phyloP scores from a whole-genome alignment of 192 early-diverging fungal species.

The Coemansia reversa region DNA sequence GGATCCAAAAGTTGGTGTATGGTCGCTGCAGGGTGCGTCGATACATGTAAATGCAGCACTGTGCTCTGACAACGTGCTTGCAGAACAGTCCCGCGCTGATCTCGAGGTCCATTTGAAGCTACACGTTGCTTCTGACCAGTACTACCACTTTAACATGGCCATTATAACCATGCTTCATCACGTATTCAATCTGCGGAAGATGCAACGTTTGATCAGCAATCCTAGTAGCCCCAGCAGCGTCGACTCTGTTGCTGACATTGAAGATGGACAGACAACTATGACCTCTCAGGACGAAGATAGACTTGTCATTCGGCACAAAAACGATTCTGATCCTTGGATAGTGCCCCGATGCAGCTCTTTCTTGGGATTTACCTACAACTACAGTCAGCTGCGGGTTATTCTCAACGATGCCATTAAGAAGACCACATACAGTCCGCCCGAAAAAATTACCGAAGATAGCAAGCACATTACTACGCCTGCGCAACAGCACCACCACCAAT shows the following conservation, averaged over 20 bases:
- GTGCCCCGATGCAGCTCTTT: conserved; percentile 52
- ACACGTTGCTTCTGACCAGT: conserved; percentile 51
- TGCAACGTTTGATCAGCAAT: conserved; percentile 34
- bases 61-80: conserved; percentile 27
- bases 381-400: conserved; percentile 39
- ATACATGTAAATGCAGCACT: conserved; percentile 51
- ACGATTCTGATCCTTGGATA: conserved; percentile 51
- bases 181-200: conserved; percentile 48
- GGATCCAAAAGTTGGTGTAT: conserved; percentile 50
- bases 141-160: conserved; percentile 56
- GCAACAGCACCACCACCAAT: conserved; percentile 2
- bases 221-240: not conserved
- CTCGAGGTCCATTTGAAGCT: conserved; percentile 50
- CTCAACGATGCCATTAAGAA: conserved; percentile 51
- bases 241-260: not conserved
- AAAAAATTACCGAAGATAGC: conserved; percentile 17
- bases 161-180: conserved; percentile 55
- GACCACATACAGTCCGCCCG: conserved; percentile 52
- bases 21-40: conserved; percentile 53
- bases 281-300: not conserved
- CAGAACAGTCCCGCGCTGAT: conserved; percentile 50
- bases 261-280: not conserved
- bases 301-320: conserved; percentile 31
- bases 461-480: not conserved
- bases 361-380: conserved; percentile 50